Percentiles rank a stretch among this genome's conserved stretches.
Evolutionary conservation across 768 basidiomycete genomes (phyloP).

Genomic region (Bullera alba): DNA sequence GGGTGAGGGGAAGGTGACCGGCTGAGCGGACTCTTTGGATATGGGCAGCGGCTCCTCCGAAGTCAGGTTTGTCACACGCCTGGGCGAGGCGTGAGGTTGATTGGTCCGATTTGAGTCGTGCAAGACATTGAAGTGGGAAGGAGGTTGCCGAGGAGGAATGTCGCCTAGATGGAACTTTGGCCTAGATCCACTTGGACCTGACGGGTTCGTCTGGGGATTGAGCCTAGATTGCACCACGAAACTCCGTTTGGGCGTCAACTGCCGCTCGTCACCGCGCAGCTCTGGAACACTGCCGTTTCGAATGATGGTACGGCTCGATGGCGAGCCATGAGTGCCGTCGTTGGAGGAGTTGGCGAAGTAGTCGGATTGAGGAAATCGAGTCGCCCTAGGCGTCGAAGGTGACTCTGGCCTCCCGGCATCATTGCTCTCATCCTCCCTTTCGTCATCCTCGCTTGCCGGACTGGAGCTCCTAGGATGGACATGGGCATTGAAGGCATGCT

Average conservation of each 20-base stretch:
- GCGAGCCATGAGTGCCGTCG: background rate
- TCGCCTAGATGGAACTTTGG: background rate
- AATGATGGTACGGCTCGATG: background rate
- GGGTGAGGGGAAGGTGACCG: background rate
- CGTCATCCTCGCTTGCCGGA: background rate
- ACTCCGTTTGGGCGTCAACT: conserved; percentile 9
- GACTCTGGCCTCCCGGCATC: conserved; percentile 7
- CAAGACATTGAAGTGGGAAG: conserved; percentile 5
- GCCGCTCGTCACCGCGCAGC: background rate
- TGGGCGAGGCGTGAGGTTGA: background rate
- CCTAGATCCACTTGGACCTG: background rate
- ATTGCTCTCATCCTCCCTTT: conserved; percentile 1
- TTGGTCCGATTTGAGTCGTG: too few species aligned
- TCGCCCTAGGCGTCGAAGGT: conserved; percentile 28
- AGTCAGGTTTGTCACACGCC: too few species aligned
- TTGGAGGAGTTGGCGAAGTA: conserved; percentile 12
- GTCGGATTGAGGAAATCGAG: conserved; percentile 1
- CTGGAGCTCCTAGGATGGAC: too few species aligned
- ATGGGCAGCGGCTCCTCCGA: background rate
- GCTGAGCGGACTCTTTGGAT: background rate
- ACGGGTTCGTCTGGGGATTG: background rate
- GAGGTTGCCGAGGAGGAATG: background rate
- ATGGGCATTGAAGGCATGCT: conserved; percentile 20
- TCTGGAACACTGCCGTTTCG: conserved; percentile 1
- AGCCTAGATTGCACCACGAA: conserved; percentile 7